Conservation (phyloP, 2,329 filamentous ascomycete species). For the Cladosporium sp. region DNA sequence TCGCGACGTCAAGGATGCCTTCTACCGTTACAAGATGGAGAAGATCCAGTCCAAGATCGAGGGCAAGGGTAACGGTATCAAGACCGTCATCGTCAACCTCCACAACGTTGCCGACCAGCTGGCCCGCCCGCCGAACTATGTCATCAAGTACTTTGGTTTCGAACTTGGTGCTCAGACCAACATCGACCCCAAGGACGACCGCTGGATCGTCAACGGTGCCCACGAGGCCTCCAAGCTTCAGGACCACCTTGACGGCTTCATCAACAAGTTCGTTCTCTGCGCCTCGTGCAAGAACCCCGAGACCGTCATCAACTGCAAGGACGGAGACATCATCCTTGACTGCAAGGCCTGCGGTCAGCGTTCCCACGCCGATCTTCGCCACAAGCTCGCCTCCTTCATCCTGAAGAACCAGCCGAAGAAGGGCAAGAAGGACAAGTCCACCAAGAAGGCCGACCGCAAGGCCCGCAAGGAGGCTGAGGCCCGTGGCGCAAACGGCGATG, state of each 20-base stretch:
- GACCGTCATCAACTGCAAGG: slow-evolving; percentile 93
- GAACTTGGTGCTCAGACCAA: slow-evolving; percentile 98
- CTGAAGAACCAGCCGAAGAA: slow-evolving; percentile 93
- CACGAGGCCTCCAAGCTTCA: slow-evolving; percentile 94
- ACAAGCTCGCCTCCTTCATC: slow-evolving; percentile 97
- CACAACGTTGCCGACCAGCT: slow-evolving; percentile 89
- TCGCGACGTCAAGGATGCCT: slow-evolving; percentile 94
- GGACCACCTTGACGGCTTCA: slow-evolving; percentile 97
- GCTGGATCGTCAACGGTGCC: slow-evolving; percentile 99
- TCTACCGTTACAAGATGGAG: slow-evolving; percentile 99
- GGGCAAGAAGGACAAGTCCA: slow-evolving; percentile 93
- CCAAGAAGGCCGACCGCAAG: slow-evolving; percentile 80
- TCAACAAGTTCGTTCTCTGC: slow-evolving; percentile 97
- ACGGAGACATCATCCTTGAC: slow-evolving; percentile 84
- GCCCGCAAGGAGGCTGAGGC: slow-evolving; percentile 69
- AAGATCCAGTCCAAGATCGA: slow-evolving; percentile 97
- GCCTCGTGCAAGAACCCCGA: slow-evolving; percentile 99
- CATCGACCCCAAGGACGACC: slow-evolving; percentile 92
- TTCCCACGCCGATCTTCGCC: slow-evolving; percentile 81
- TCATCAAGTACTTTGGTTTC: slow-evolving; percentile 99
- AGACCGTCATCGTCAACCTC: slow-evolving; percentile 95
- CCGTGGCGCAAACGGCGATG: slow-evolving; percentile 44
- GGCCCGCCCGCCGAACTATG: slow-evolving; percentile 83
- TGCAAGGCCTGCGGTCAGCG: slow-evolving; percentile 98
- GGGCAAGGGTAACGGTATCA: slow-evolving; percentile 99